Base-by-base conservation (phyloP, 352 stramenopile genomes). In the Pythium phragmiticola region DNA sequence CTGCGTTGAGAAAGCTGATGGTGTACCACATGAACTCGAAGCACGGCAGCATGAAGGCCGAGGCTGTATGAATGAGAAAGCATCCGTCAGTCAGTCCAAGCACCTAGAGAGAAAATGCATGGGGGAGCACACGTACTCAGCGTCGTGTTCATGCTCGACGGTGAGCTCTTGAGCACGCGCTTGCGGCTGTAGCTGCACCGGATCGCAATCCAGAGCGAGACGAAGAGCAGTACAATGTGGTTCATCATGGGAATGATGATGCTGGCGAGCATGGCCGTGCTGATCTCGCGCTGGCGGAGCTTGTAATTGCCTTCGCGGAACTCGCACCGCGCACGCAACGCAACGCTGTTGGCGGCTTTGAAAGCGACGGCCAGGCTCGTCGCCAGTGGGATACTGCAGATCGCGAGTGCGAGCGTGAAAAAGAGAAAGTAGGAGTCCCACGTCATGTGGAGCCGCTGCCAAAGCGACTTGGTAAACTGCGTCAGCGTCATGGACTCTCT, bases 21-120 rank as follows among this genome's bases (percentile, higher is more conserved):
- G 71, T 89, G 66, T 95, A 95, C 87, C 83, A 95, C 19, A 95
- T 87, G 23, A 77, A 65, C 65, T 92, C 87, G 47, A 92, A 95
- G 58, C 87, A 94, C 7, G 87, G 87, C n/a, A 95, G 68, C 81
- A 95, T 92, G 59, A 95, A 95, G 2, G 80, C 82, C 55, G 84
- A 88, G 16, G 84, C 82, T 91, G 65, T 12, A 34, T 30, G 21
- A 61, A 8, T 57, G 8, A 75, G 19, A 45, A 2, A 63, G 11
- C 26, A 30, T 5, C 26, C 26, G 26, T 30, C 4, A 45, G 45
- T 48, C 47, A 57, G 34, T 53, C 53, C 13, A 3, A 5, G 13
- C 8, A 46, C 4, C 21, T 28, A 28, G 51, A 11, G 12, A 50
- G n/a, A 55, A 34, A 21, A 36, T 43, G 2, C 30, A 12, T 28